phyloP scores from a whole-genome alignment of 1,284 basidiomycete genomes.

The Austroboletus niveus region DNA sequence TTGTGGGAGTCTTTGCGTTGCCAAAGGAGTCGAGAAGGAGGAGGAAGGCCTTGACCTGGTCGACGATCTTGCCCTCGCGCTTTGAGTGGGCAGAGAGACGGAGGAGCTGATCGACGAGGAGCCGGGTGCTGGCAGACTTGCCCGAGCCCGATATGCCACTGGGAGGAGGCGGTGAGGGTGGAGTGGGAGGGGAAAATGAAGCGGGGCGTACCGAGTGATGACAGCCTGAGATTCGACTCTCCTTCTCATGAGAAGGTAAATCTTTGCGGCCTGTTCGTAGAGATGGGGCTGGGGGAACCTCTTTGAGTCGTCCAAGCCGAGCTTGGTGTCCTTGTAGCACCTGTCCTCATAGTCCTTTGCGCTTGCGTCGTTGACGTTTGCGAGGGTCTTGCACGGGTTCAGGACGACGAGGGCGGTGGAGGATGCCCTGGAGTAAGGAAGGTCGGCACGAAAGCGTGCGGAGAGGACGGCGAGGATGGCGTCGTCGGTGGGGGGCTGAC shows the following conservation, averaged over 20 bases:
- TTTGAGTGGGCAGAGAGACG: constrained; percentile 78
- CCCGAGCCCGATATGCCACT: constrained; percentile 91
- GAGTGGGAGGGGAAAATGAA: constrained; percentile 4
- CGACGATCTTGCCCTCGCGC: constrained; percentile 70
- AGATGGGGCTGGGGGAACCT: constrained; percentile 77
- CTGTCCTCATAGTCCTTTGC: constrained; percentile 82
- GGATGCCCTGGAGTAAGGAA: constrained; percentile 78
- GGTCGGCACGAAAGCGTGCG: constrained; percentile 82
- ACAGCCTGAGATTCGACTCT: constrained; percentile 79
- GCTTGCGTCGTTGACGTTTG: constrained; percentile 78
- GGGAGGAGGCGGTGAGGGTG: constrained; percentile 15
- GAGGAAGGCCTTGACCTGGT: constrained; percentile 77
- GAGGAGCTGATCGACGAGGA: constrained; percentile 81
- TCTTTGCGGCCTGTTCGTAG: constrained; percentile 83
- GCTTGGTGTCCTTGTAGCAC: constrained; percentile 73
- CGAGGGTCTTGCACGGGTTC: constrained; percentile 85
- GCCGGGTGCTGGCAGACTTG: constrained; percentile 74
- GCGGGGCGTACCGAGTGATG: constrained; percentile 64
- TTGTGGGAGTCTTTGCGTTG: constrained; percentile 85
- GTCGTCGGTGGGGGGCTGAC: constrained; percentile 80
- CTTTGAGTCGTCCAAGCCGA: constrained; percentile 58
- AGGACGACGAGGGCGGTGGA: constrained; percentile 74
- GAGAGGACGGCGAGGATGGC: constrained; percentile 76
- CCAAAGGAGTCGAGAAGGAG: constrained; percentile 87
- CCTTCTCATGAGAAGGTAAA: constrained; percentile 83